These are phyloP conservation scores for Monosporascus sp. DNA, from an alignment of 2,329 filamentous ascomycete species.

Conservation along the genomic window DNA sequence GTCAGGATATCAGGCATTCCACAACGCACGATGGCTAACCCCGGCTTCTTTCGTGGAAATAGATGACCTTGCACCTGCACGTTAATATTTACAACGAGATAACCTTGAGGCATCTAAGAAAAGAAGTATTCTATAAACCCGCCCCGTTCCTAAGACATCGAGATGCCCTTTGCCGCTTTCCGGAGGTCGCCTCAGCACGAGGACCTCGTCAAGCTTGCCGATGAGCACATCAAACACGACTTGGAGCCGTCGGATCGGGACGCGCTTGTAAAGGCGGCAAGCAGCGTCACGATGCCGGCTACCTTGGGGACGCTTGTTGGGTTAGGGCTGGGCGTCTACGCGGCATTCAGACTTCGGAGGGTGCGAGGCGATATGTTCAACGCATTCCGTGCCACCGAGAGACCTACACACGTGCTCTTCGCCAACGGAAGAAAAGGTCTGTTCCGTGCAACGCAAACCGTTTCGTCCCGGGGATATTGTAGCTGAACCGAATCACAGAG, in stretches of 20 bases:
- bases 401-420: slow-evolving; percentile 58
- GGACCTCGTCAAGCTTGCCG: slow-evolving; percentile 50
- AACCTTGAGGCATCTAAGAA: not conserved
- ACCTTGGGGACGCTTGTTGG: slow-evolving; percentile 56
- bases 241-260: slow-evolving; percentile 52
- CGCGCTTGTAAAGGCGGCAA: slow-evolving; percentile 49
- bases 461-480: not conserved
- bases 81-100: not conserved
- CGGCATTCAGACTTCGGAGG: slow-evolving; percentile 52
- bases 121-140: not conserved
- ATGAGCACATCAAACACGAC: slow-evolving; percentile 55
- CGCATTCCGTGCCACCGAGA: slow-evolving; percentile 55
- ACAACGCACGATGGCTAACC: not conserved
- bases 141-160: not conserved
- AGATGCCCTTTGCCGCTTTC: slow-evolving; percentile 29
- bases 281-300: slow-evolving; percentile 49
- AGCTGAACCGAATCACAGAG: slow-evolving; percentile 34
- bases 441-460: slow-evolving; percentile 6
- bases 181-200: slow-evolving; percentile 32
- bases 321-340: slow-evolving; percentile 52
- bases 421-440: slow-evolving; percentile 53
- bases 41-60: not conserved
- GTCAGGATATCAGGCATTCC: not conserved
- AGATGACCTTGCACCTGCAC: not conserved
- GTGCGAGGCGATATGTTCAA: slow-evolving; percentile 56